These are phyloP conservation scores for Colletotrichum sp. DNA, from an alignment of 2,329 filamentous ascomycete species.

Conservation along the genomic window DNA sequence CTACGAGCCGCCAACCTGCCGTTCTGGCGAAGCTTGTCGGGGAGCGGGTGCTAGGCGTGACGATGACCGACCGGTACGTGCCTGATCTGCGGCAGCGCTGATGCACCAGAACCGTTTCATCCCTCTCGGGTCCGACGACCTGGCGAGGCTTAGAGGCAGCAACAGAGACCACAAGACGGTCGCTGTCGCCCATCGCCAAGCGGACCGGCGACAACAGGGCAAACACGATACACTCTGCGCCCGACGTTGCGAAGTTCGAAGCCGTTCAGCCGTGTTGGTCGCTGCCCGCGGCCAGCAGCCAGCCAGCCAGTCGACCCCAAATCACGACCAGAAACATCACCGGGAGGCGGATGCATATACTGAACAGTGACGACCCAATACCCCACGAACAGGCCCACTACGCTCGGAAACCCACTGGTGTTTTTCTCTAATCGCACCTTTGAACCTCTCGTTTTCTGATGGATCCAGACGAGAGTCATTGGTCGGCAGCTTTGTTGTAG, in stretches of 20 bases:
- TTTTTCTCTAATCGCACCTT: background rate
- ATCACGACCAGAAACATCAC: background rate
- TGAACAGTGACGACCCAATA: background rate
- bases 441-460: background rate
- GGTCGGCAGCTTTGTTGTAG: background rate
- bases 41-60: background rate
- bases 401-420: background rate
- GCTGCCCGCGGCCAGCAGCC: background rate
- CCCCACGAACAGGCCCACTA: background rate
- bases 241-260: background rate
- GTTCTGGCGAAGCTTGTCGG: background rate
- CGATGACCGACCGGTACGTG: background rate
- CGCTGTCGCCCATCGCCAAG: background rate
- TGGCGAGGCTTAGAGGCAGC: background rate
- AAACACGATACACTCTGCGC: background rate
- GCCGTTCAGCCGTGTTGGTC: background rate
- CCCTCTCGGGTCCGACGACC: conserved; percentile 5
- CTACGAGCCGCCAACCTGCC: background rate
- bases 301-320: background rate
- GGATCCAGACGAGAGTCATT: background rate
- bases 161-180: background rate
- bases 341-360: background rate
- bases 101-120: conserved; percentile 21
- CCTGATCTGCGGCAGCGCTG: conserved; percentile 17
- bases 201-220: background rate